phyloP scores from a whole-genome alignment of 768 basidiomycete genomes.

The Boletus rufocinnamomeus region DNA sequence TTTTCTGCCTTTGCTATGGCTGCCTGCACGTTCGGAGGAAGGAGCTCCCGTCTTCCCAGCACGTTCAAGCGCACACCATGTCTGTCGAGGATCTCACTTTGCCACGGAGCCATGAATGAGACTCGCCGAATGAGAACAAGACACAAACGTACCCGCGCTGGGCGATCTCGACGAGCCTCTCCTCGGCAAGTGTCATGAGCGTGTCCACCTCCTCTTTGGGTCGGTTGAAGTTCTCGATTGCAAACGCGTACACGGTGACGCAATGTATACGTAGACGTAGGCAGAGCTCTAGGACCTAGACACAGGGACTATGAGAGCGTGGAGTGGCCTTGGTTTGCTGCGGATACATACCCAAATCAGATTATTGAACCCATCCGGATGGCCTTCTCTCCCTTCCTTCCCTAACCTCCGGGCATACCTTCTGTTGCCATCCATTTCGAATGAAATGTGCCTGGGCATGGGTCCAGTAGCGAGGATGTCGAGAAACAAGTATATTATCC shows the following conservation, averaged over 20 bases:
- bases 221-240: constrained; percentile 96
- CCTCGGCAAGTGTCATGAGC: constrained; percentile 83
- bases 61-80: constrained; percentile 86
- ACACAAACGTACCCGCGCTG: constrained; percentile 65
- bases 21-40: constrained; percentile 73
- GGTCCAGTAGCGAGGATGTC: constrained; percentile 78
- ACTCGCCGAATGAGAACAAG: background rate
- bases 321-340: background rate
- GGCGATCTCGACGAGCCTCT: constrained; percentile 75
- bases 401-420: constrained; percentile 77
- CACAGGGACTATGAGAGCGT: background rate
- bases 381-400: constrained; percentile 73
- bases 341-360: constrained; percentile 67
- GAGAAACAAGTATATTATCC: constrained; percentile 50
- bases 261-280: constrained; percentile 75
- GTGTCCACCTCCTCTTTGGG: constrained; percentile 82
- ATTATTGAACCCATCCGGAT: constrained; percentile 80
- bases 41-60: constrained; percentile 71
- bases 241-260: constrained; percentile 96
- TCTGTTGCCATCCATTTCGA: constrained; percentile 97
- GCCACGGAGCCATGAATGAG: background rate
- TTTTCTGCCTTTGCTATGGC: constrained; percentile 72
- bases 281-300: constrained; percentile 85
- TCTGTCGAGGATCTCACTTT: constrained; percentile 77
- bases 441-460: constrained; percentile 86